Evolutionary conservation across 495 filamentous ascomycete species (phyloP), one percentile per base, ranked within the genome.

Genomic region (Penicillium roqueforti): DNA sequence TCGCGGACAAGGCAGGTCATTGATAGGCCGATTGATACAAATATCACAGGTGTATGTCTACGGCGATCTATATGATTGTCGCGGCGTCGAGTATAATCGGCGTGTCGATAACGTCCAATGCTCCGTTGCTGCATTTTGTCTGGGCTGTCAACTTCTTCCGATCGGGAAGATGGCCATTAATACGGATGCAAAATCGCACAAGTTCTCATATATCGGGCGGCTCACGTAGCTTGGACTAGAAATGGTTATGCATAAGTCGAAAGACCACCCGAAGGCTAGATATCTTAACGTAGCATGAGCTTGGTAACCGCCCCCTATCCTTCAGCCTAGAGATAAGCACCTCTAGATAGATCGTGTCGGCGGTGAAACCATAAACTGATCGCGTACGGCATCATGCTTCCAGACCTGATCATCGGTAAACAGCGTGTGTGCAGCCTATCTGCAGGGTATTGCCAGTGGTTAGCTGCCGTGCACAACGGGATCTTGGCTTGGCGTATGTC

Each of bases 371-470:
- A 58, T 93, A 8, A 82, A 84, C 54, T 87, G 87, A 63, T 74
- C 11, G 82, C 87, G 0, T 93, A 88, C 59, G 89, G 88, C 13
- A 73, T 93, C 51, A 88, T 87, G 8, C 68, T 89, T 2, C 88
- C 88, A 0, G 88, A 86, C 6, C 55, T 76, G 9, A 64, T 78
- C 25, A 63, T 77, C 42, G n/a, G n/a, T n/a, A n/a, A 66, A 66
- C 7, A 69, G 82, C 22, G 31, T 83, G 88, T 51, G 80, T 91
- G 53, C 76, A 78, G 22, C 22, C 2, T 23, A 4, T 51, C 74
- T 87, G 62, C 80, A 80, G 69, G 80, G 75, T 1, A 76, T 78
- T 51, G 82, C 76, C 1, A 23, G 22, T 23, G 22, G 22, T 23
- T n/a, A n/a, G n/a, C n/a, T n/a, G n/a, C n/a, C n/a, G n/a, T n/a